Evolutionary conservation across 306 rosid species (phyloP).

Genomic region (Hippophae tibetana): DNA sequence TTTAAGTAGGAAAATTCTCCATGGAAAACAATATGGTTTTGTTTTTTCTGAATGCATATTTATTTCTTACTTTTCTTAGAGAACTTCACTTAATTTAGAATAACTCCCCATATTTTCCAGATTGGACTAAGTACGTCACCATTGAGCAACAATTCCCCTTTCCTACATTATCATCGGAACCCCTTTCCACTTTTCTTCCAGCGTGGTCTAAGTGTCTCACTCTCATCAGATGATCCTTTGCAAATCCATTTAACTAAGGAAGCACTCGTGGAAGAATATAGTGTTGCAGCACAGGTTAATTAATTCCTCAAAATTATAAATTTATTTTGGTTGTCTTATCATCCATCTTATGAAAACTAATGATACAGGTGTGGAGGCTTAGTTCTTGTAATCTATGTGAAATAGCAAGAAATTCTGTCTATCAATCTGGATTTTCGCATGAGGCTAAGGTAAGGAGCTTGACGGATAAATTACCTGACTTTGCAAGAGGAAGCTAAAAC

Average conservation of each 20-base stretch:
- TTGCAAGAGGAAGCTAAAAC: too few species aligned
- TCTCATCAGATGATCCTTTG: slow-evolving; percentile 71
- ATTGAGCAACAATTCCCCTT: too few species aligned
- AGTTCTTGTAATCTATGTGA: slow-evolving; percentile 79
- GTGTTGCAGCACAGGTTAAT: slow-evolving; percentile 41
- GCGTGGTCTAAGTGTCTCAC: slow-evolving; percentile 76
- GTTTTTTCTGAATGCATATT: too few species aligned
- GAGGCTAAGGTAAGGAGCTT: slow-evolving; percentile 49
- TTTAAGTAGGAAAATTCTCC: too few species aligned
- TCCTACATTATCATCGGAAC: too few species aligned
- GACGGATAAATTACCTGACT: not conserved
- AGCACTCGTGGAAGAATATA: slow-evolving; percentile 42
- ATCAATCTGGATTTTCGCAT: slow-evolving; percentile 81
- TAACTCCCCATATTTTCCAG: too few species aligned
- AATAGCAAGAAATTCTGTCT: slow-evolving; percentile 82
- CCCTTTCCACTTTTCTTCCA: slow-evolving; percentile 80
- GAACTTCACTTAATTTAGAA: too few species aligned
- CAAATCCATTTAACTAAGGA: slow-evolving; percentile 46
- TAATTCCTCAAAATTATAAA: not conserved
- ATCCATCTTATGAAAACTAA: not conserved
- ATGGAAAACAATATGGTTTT: too few species aligned
- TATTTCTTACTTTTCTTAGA: too few species aligned
- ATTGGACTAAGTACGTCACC: too few species aligned
- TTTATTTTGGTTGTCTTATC: not conserved
- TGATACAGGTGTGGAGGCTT: slow-evolving; percentile 73